Percentiles rank a stretch among this genome's conserved stretches.
Evolutionary conservation across 208 protist species (phyloP).

Genomic region (Wallacemonas sp.): DNA sequence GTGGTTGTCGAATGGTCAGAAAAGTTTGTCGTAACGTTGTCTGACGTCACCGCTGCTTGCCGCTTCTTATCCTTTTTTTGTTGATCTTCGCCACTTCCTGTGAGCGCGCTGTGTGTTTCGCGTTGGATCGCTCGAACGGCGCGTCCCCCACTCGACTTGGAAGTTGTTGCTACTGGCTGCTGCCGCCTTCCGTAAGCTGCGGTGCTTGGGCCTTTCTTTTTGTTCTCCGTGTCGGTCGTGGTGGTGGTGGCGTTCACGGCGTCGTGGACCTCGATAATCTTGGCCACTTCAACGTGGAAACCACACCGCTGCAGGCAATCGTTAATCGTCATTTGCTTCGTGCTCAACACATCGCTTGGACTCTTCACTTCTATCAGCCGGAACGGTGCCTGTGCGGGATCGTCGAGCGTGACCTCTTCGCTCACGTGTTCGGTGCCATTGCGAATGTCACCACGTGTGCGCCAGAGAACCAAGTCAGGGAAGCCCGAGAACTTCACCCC

Average conservation of each 20-base stretch:
- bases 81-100: not conserved
- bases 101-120: too few species aligned
- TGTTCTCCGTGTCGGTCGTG: too few species aligned
- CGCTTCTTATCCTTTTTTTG: too few species aligned
- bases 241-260: not conserved
- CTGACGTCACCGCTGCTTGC: too few species aligned
- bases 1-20: too few species aligned
- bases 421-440: not conserved
- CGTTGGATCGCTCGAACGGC: too few species aligned
- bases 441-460: not conserved
- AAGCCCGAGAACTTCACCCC: constrained; percentile 64
- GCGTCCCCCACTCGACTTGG: too few species aligned
- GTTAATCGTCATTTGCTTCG: constrained; percentile 65
- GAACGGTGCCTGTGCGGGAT: constrained; percentile 23
- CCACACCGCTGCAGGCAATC: constrained; percentile 66
- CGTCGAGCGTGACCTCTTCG: not conserved
- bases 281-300: constrained; percentile 82
- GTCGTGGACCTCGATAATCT: constrained; percentile 86
- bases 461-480: constrained; percentile 81
- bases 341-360: constrained; percentile 66
- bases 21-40: too few species aligned
- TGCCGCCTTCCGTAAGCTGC: too few species aligned
- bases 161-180: too few species aligned
- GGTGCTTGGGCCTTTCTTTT: too few species aligned
- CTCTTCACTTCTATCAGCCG: constrained; percentile 81